These are phyloP conservation scores for Nectriaceae sp. DNA, from an alignment of 2,329 filamentous ascomycete genomes.

Conservation along the genomic window DNA sequence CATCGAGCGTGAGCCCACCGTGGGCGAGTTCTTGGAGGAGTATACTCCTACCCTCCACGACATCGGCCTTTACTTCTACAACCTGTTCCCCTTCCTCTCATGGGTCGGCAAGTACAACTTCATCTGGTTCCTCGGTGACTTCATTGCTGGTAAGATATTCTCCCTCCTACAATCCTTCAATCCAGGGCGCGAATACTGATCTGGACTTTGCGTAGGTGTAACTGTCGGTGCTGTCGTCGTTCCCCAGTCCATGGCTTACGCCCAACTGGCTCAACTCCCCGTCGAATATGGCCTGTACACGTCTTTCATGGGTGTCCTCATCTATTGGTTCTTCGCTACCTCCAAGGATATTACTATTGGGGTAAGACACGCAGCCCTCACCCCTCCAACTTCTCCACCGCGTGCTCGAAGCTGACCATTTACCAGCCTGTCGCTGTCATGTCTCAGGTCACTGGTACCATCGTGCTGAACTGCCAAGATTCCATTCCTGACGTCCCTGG, in stretches of 20 bases:
- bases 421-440: slow-evolving; percentile 54
- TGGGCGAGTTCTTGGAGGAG: slow-evolving; percentile 43
- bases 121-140: slow-evolving; percentile 49
- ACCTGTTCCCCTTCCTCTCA: slow-evolving; percentile 49
- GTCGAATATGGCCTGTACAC: slow-evolving; percentile 60
- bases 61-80: slow-evolving; percentile 37
- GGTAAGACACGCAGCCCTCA: slow-evolving; percentile 46
- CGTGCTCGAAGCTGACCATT: slow-evolving; percentile 13
- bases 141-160: slow-evolving; percentile 42
- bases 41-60: slow-evolving; percentile 35
- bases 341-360: slow-evolving; percentile 91
- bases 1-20: slow-evolving; percentile 44
- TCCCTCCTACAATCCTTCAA: background rate
- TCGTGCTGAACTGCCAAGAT: slow-evolving; percentile 43
- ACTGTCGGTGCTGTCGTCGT: slow-evolving; percentile 57
- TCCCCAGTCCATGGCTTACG: slow-evolving; percentile 58
- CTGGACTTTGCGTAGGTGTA: slow-evolving; percentile 30
- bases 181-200: slow-evolving; percentile 1
- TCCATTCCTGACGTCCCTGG: slow-evolving; percentile 40
- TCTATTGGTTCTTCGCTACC: slow-evolving; percentile 98
- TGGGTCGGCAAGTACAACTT: slow-evolving; percentile 55
- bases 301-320: slow-evolving; percentile 91
- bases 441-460: slow-evolving; percentile 53
- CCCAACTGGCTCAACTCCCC: slow-evolving; percentile 47
- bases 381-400: background rate